Evolutionary conservation across 148 eudicot genomes (phyloP).

Genomic region (Arctostaphylos glauca): DNA sequence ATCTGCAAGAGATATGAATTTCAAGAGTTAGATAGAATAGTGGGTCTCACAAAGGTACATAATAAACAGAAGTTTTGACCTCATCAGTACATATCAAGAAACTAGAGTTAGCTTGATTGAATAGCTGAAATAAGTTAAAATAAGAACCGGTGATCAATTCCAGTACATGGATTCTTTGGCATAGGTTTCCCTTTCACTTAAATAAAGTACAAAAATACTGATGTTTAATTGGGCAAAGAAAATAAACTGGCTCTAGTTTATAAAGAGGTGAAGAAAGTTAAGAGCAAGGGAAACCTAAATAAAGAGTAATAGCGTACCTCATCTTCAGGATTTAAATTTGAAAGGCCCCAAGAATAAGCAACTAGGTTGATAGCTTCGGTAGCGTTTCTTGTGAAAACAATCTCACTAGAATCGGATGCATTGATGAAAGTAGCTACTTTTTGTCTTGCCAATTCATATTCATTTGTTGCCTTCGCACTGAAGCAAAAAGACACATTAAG

Average conservation of each 20-base stretch:
- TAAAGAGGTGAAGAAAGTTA: background rate
- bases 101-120: background rate
- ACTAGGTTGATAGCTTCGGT: conserved; percentile 97
- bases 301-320: conserved; percentile 50
- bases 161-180: background rate
- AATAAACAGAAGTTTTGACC: background rate
- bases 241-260: background rate
- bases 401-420: conserved; percentile 69
- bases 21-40: conserved; percentile 3
- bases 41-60: background rate
- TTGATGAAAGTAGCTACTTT: conserved; percentile 85
- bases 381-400: conserved; percentile 92
- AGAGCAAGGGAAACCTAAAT: background rate
- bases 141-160: background rate
- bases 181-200: background rate
- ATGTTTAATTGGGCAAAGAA: background rate
- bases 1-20: conserved; percentile 42
- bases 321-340: conserved; percentile 71
- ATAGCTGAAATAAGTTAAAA: background rate
- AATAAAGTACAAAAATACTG: background rate
- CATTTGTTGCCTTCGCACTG: conserved; percentile 96
- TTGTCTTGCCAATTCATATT: conserved; percentile 80
- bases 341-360: conserved; percentile 89
- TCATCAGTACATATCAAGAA: background rate
- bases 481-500: conserved; percentile 1